Evolutionary conservation across 352 stramenopile genomes (phyloP).

Genomic region (Phytopythium kandeliae): DNA sequence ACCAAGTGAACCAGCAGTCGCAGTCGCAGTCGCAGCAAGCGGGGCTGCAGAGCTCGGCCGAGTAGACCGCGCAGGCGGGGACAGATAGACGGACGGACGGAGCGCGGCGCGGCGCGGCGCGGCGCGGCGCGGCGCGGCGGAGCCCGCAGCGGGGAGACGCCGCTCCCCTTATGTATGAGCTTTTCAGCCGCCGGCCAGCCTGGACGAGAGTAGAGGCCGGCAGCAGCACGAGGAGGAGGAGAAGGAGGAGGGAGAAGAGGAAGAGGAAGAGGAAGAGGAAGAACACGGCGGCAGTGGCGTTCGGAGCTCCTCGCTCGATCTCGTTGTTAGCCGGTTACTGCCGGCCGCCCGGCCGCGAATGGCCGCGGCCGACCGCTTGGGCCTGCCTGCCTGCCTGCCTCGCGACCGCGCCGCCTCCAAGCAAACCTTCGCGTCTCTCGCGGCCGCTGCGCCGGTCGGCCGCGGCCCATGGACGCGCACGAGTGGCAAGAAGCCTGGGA

Average conservation of each 20-base stretch:
- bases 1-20: constrained; percentile 59
- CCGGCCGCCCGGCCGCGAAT: too few relatives aligned
- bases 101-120: too few relatives aligned
- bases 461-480: constrained; percentile 4
- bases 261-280: too few relatives aligned
- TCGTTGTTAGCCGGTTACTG: too few relatives aligned
- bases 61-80: constrained; percentile 22
- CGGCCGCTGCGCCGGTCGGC: too few relatives aligned
- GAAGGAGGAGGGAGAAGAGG: too few relatives aligned
- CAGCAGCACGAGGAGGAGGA: background rate
- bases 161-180: background rate
- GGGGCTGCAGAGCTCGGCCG: constrained; percentile 65
- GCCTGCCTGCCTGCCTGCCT: too few relatives aligned
- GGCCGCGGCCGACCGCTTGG: background rate
- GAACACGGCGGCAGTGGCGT: background rate
- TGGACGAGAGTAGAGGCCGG: background rate
- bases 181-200: background rate
- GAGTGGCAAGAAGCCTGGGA: constrained; percentile 57
- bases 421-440: too few relatives aligned
- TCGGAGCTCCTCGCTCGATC: background rate
- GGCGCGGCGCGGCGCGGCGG: too few relatives aligned
- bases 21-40: constrained; percentile 49
- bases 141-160: too few relatives aligned
- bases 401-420: too few relatives aligned
- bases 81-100: background rate